Conservation (phyloP, 805 yeast species). For the Yueomyces sp. region DNA sequence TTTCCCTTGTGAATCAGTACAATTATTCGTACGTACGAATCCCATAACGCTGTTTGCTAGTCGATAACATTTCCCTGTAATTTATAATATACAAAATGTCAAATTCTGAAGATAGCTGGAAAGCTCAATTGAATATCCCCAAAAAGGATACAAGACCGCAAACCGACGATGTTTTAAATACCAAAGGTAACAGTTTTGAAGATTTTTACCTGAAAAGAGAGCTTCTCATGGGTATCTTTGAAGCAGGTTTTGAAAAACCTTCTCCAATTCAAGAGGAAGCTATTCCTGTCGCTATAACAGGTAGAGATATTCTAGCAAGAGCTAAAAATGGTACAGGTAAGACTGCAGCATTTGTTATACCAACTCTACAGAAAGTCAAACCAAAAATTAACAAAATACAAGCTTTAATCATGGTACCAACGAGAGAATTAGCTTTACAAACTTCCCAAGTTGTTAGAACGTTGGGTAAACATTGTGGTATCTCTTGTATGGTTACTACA, state of each 20-base stretch:
- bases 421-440: conserved; percentile 94
- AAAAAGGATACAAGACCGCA: conserved; percentile 86
- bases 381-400: conserved; percentile 78
- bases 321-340: conserved; percentile 99
- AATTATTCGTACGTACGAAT: too few relatives aligned
- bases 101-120: conserved; percentile 41
- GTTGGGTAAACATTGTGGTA: conserved; percentile 82
- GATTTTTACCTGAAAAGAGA: conserved; percentile 87
- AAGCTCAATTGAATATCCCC: conserved; percentile 59
- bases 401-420: conserved; percentile 87
- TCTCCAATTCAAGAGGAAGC: conserved; percentile 97
- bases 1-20: too few relatives aligned
- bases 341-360: conserved; percentile 94
- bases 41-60: too few relatives aligned
- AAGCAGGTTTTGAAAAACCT: conserved; percentile 97
- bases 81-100: too few relatives aligned
- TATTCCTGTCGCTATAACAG: conserved; percentile 89
- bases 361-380: conserved; percentile 78
- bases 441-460: conserved; percentile 96
- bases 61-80: too few relatives aligned
- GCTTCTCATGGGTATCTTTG: conserved; percentile 93
- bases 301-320: conserved; percentile 91
- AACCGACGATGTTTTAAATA: conserved; percentile 87
- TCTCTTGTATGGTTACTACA: conserved; percentile 94
- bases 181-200: conserved; percentile 85